phyloP scores from a whole-genome alignment of 441 rosid genomes.

The Isatis lusitanica region DNA sequence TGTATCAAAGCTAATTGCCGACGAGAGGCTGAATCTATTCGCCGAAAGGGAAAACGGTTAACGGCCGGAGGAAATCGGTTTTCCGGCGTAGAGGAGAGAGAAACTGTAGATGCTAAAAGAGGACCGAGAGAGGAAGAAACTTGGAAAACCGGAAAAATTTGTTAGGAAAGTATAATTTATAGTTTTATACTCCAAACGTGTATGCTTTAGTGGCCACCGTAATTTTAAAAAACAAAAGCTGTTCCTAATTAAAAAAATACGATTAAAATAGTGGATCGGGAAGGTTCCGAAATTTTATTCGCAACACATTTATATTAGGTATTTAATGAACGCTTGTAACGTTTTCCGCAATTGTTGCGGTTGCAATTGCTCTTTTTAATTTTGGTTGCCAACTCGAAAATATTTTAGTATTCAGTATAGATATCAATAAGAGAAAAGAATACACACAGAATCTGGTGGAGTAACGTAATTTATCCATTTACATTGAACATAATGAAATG shows the following conservation, averaged over 20 bases:
- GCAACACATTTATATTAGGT: not conserved
- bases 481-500: not conserved
- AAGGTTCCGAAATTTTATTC: constrained; percentile 32
- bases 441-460: no score
- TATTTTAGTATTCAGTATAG: no score
- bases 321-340: constrained; percentile 5
- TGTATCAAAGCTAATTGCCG: constrained; percentile 25
- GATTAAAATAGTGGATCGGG: constrained; percentile 22
- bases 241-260: constrained; percentile 11
- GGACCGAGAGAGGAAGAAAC: constrained; percentile 46
- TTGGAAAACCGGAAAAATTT: constrained; percentile 68
- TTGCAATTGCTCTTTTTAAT: not conserved
- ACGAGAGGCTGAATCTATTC: constrained; percentile 26
- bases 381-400: not conserved
- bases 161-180: constrained; percentile 47
- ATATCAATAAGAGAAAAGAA: no score
- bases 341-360: constrained; percentile 13
- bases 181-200: constrained; percentile 59
- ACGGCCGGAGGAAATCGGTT: constrained; percentile 38
- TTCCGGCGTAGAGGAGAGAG: constrained; percentile 46
- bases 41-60: constrained; percentile 28
- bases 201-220: constrained; percentile 41
- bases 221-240: constrained; percentile 25
- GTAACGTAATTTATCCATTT: no score
- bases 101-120: constrained; percentile 34